These are phyloP conservation scores for Verbena officinalis DNA, from an alignment of 257 asterid species.

Conservation along the genomic window DNA sequence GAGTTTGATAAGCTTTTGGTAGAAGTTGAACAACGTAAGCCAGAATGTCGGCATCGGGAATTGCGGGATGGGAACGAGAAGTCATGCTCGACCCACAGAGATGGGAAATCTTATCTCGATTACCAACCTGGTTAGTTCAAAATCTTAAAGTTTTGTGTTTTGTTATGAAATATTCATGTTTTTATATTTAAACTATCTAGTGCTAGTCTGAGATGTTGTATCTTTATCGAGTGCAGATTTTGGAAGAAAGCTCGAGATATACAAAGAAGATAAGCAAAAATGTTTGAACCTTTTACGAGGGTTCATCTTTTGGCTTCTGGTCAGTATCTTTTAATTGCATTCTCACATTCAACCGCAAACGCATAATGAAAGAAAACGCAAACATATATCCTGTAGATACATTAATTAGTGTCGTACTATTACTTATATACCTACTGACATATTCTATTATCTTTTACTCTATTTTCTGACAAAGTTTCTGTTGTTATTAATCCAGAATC, in stretches of 20 bases:
- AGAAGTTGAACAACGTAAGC: slow-evolving; percentile 21
- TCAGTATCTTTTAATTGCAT: slow-evolving; percentile 16
- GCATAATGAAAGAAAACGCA: background rate
- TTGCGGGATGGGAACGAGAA: slow-evolving; percentile 48
- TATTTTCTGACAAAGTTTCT: background rate
- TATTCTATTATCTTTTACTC: background rate
- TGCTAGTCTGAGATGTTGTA: background rate
- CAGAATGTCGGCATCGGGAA: slow-evolving; percentile 34
- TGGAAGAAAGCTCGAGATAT: slow-evolving; percentile 2
- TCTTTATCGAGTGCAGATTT: slow-evolving; percentile 36
- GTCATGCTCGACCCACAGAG: background rate
- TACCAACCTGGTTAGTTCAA: slow-evolving; percentile 43
- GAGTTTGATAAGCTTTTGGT: slow-evolving; percentile 44
- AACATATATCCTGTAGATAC: background rate
- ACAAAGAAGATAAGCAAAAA: slow-evolving; percentile 22
- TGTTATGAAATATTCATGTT: too few relatives aligned
- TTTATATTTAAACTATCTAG: too few relatives aligned
- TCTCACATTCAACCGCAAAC: background rate
- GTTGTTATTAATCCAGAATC: slow-evolving; percentile 17
- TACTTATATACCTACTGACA: background rate
- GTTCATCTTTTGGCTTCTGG: slow-evolving; percentile 52
- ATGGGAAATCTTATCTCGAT: slow-evolving; percentile 54
- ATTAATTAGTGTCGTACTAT: background rate
- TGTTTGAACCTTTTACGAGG: slow-evolving; percentile 51
- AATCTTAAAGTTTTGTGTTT: too few relatives aligned